A percentile compares a stretch with the other conserved stretches of the same genome.
Evolutionary conservation across 345 rosid species (phyloP).

Genomic region (Syzygium aromaticum): DNA sequence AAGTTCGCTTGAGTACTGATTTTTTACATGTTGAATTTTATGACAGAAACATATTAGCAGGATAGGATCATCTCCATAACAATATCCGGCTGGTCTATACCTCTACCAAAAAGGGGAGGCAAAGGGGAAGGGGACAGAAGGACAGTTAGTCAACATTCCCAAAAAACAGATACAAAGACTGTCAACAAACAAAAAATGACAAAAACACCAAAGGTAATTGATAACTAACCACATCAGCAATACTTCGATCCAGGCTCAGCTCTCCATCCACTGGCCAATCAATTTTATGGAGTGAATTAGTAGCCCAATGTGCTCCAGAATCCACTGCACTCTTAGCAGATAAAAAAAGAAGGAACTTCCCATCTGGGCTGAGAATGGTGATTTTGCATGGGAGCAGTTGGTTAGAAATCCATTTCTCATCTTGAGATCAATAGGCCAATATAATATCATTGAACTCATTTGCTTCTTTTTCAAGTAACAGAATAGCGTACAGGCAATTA

Average conservation of each 20-base stretch:
- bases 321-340: slow-evolving; percentile 73
- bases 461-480: background rate
- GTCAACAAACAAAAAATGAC: background rate
- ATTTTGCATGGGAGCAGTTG: slow-evolving; percentile 3
- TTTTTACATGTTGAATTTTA: background rate
- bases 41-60: background rate
- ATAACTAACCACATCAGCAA: slow-evolving; percentile 63
- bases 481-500: background rate
- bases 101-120: background rate
- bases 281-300: slow-evolving; percentile 72
- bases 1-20: background rate
- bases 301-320: slow-evolving; percentile 64
- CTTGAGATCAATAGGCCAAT: background rate
- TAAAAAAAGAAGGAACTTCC: slow-evolving; percentile 63
- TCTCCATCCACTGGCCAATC: slow-evolving; percentile 62
- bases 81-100: background rate
- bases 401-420: background rate
- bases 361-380: slow-evolving; percentile 62
- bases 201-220: background rate
- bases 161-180: background rate
- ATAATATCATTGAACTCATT: background rate
- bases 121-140: background rate
- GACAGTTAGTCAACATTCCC: background rate
- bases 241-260: slow-evolving; percentile 23
- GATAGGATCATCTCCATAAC: background rate